A percentile compares a stretch with the other conserved stretches of the same genome.
Conservation (phyloP, 768 basidiomycete genomes). For the Psilocybe sp. region DNA sequence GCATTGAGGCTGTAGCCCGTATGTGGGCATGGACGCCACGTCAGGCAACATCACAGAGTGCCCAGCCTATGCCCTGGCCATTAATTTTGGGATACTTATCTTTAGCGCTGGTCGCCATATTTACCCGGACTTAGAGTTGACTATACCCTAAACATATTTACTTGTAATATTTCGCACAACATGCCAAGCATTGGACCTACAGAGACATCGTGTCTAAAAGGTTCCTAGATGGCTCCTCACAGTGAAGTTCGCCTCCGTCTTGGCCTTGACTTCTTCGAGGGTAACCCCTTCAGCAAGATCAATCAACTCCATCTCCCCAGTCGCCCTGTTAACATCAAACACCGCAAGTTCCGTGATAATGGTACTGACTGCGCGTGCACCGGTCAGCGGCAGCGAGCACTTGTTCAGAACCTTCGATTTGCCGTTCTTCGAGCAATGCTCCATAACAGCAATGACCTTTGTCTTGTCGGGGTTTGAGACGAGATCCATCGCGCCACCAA, state of each 20-base stretch:
- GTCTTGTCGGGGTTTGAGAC: constrained; percentile 96
- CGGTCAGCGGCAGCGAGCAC: constrained; percentile 85
- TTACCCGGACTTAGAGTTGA: background rate
- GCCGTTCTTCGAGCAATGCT: constrained; percentile 88
- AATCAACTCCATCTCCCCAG: constrained; percentile 68
- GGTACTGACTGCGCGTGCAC: constrained; percentile 81
- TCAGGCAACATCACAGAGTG: background rate
- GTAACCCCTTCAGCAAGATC: constrained; percentile 86
- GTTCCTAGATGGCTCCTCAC: constrained; percentile 50
- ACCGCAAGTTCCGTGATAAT: constrained; percentile 93
- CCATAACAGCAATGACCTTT: constrained; percentile 86
- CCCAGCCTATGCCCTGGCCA: background rate
- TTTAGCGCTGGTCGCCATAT: background rate
- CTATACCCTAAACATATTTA: background rate
- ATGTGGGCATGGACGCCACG: constrained; percentile 47
- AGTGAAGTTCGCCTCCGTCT: constrained; percentile 84
- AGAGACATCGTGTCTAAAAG: constrained; percentile 26
- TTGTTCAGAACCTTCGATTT: constrained; percentile 82
- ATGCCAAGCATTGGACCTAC: background rate
- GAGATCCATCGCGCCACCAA: constrained; percentile 95
- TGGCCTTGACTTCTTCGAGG: constrained; percentile 79
- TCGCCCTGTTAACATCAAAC: constrained; percentile 80
- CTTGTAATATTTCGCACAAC: background rate
- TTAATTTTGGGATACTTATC: background rate
- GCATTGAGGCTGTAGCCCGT: constrained; percentile 33